Evolutionary conservation across 2,329 filamentous ascomycete species (phyloP).

Genomic region (Zymoseptoria crescenta): DNA sequence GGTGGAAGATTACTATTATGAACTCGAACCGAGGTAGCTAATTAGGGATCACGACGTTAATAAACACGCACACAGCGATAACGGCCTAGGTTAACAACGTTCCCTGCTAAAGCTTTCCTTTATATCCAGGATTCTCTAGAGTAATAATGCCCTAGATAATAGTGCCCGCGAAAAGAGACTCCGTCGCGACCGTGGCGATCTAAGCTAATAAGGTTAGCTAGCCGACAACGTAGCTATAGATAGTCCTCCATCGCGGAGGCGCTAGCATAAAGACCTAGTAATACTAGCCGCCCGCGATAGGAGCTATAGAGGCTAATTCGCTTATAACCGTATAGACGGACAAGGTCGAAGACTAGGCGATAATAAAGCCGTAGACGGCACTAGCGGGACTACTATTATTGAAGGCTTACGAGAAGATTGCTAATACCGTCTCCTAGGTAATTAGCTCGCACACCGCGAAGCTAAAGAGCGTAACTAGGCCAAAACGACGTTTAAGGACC

Average conservation of each 20-base stretch:
- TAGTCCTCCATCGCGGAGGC: conserved; percentile 33
- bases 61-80: conserved; percentile 33
- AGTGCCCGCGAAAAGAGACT: conserved; percentile 35
- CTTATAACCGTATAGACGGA: conserved; percentile 41
- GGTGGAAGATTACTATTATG: conserved; percentile 38
- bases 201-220: conserved; percentile 39
- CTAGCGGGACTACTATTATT: conserved; percentile 43
- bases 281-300: conserved; percentile 40
- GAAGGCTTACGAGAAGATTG: conserved; percentile 36
- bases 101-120: conserved; percentile 32
- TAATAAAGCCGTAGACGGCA: conserved; percentile 45
- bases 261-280: conserved; percentile 43
- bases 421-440: conserved; percentile 41
- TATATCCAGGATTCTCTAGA: conserved; percentile 32
- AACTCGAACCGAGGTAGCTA: conserved; percentile 37
- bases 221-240: conserved; percentile 38
- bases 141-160: conserved; percentile 37
- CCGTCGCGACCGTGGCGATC: conserved; percentile 37
- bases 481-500: conserved; percentile 38
- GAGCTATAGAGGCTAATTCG: conserved; percentile 42
- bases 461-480: conserved; percentile 36
- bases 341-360: conserved; percentile 44
- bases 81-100: conserved; percentile 36
- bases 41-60: conserved; percentile 43
- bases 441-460: conserved; percentile 41